phyloP scores from a whole-genome alignment of 768 basidiomycete genomes.

The Suillus occidentalis region DNA sequence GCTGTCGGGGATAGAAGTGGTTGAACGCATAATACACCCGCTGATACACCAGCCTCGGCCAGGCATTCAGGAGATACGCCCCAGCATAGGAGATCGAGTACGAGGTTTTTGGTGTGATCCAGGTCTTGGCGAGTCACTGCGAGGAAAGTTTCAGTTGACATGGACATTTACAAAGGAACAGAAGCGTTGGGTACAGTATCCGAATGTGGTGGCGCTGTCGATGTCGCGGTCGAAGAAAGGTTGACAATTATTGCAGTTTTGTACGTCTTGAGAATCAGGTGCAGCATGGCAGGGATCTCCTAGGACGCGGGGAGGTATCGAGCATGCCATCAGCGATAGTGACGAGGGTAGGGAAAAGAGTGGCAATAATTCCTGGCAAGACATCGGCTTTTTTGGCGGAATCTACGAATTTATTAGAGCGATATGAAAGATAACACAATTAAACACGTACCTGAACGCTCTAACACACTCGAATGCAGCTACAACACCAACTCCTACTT shows the following conservation, averaged over 20 bases:
- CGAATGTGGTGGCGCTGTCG: neutral
- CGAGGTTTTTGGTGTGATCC: constrained; percentile 43
- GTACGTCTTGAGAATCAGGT: constrained; percentile 86
- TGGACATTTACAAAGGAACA: neutral
- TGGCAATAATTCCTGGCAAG: no score
- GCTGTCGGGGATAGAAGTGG: neutral
- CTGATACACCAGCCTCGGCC: constrained; percentile 43
- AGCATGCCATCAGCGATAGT: neutral
- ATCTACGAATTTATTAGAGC: no score
- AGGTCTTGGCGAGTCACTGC: constrained; percentile 44
- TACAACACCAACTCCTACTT: no score
- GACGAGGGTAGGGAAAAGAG: neutral
- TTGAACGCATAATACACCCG: constrained; percentile 27
- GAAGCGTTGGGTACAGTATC: neutral
- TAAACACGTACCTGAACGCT: no score
- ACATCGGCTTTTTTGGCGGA: no score
- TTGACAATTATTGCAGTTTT: constrained; percentile 30
- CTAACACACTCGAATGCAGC: no score
- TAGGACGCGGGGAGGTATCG: neutral
- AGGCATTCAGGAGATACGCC: constrained; percentile 52
- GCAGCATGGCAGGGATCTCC: constrained; percentile 81
- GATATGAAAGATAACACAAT: no score
- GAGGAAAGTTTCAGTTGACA: neutral
- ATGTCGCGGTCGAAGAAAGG: neutral
- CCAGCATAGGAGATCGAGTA: constrained; percentile 59